These are phyloP conservation scores for Paramyrothecium sp. DNA, from an alignment of 2,329 filamentous ascomycete species.

Conservation along the genomic window DNA sequence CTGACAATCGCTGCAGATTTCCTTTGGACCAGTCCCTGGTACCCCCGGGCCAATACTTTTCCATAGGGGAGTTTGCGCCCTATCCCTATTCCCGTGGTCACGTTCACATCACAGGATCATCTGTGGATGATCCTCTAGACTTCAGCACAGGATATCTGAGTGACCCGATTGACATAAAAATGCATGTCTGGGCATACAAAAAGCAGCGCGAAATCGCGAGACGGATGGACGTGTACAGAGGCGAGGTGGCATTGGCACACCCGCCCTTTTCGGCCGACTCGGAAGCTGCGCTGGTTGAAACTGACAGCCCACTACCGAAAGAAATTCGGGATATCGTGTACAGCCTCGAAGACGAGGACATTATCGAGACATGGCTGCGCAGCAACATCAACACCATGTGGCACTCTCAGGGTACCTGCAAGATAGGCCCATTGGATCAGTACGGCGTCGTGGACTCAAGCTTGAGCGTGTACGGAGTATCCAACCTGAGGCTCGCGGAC, in stretches of 20 bases:
- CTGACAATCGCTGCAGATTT: slow-evolving; percentile 1
- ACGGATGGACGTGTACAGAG: neutral
- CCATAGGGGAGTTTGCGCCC: slow-evolving; percentile 48
- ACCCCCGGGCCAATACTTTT: slow-evolving; percentile 43
- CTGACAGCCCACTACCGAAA: neutral
- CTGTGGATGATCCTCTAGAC: neutral
- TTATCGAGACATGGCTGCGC: neutral
- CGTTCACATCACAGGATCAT: slow-evolving; percentile 47
- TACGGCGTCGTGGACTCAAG: neutral
- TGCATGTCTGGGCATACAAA: neutral
- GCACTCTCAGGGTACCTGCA: neutral
- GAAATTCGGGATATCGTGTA: neutral
- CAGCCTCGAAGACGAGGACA: neutral
- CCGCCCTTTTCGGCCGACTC: neutral
- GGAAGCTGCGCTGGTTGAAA: neutral
- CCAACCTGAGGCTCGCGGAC: neutral
- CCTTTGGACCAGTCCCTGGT: slow-evolving; percentile 34
- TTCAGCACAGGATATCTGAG: neutral
- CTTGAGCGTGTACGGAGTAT: neutral
- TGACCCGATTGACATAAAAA: neutral
- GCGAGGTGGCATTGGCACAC: neutral
- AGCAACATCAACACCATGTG: neutral
- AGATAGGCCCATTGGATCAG: neutral
- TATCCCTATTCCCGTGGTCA: slow-evolving; percentile 61
- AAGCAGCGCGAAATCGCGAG: neutral